These are phyloP conservation scores for Antitrichia curtipendula DNA, from an alignment of 225 moss, liverwort and hornwort species.

Conservation along the genomic window DNA sequence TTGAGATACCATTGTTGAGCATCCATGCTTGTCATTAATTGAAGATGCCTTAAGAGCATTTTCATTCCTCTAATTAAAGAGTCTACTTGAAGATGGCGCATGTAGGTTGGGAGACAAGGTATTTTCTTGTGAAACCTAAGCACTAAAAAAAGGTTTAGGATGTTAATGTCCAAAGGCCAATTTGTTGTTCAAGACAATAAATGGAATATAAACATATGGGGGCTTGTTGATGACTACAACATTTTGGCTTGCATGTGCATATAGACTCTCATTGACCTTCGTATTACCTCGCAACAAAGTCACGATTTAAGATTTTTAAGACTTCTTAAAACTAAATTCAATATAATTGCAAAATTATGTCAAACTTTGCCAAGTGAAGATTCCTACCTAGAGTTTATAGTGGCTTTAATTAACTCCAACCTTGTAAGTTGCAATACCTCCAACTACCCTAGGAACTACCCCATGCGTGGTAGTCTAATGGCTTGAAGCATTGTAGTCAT, in stretches of 20 bases:
- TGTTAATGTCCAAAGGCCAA: neutral
- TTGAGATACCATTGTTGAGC: neutral
- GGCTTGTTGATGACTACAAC: neutral
- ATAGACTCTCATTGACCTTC: rapidly evolving
- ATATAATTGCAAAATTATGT: neutral
- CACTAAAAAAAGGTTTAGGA: neutral
- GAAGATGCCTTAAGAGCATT: neutral
- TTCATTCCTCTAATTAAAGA: neutral
- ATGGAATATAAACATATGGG: no score
- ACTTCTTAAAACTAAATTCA: neutral
- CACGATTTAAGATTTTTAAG: rapidly evolving
- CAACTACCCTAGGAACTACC: no score
- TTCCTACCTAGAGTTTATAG: rapidly evolving
- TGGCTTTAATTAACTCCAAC: no score
- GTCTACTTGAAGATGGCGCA: rapidly evolving
- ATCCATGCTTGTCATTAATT: neutral
- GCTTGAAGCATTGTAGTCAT: neutral
- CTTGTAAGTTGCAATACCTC: neutral
- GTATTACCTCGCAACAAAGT: rapidly evolving
- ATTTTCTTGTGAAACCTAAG: neutral
- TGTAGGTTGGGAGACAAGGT: rapidly evolving
- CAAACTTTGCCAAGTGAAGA: neutral
- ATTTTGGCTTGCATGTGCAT: neutral
- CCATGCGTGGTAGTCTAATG: rapidly evolving
- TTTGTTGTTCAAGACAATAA: neutral